Evolutionary conservation across 306 rosid species (phyloP), one percentile per base, ranked within the genome.

Genomic region (Dalbergia cultrata): DNA sequence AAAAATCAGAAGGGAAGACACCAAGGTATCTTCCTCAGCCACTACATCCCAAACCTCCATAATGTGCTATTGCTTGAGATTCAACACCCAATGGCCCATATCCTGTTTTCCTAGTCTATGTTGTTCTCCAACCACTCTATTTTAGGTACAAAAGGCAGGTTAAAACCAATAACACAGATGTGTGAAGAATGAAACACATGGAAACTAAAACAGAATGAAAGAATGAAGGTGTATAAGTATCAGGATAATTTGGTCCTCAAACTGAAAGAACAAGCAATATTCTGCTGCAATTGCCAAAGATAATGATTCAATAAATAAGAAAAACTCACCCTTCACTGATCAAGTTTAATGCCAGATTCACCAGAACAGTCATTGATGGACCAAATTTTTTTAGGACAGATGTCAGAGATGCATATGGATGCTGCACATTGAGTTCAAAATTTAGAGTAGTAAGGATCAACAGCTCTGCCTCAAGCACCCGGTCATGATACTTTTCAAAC

Each of bases 281-380:
- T 53, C 39, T 63, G 41, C 53, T 58, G 63, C 70, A 71, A 70
- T 52, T 19, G 71, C 53, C 44, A 5, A 59, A 62, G 65, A 54
- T 47, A 50, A 13, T 73, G 33, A 54, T 71, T 74, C 39, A 50
- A 37, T 73, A 64, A 49, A 19, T 41, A 50, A 52, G 49, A 61
- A 53, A 77, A 77, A 88, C 97, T 92, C 92, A 96, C 99, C 99
- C 99, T 92, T 96, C 98, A 62, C 97, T 93, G 88, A 93, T 86
- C 89, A 96, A 83, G 91, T 89, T 88, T 81, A 96, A 84, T 26
- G 99, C 97, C 91, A 96, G 96, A 86, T 87, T 92, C 92, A 96
- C 97, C 97, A 96, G 83, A 80, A 79, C 82, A 7, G 92, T 44
- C 84, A 92, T 93, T 69, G 99, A 90, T 77, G 88, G 90, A 78